These are phyloP conservation scores for Penstemon barbatus DNA, from an alignment of 257 asterid genomes.

Conservation along the genomic window DNA sequence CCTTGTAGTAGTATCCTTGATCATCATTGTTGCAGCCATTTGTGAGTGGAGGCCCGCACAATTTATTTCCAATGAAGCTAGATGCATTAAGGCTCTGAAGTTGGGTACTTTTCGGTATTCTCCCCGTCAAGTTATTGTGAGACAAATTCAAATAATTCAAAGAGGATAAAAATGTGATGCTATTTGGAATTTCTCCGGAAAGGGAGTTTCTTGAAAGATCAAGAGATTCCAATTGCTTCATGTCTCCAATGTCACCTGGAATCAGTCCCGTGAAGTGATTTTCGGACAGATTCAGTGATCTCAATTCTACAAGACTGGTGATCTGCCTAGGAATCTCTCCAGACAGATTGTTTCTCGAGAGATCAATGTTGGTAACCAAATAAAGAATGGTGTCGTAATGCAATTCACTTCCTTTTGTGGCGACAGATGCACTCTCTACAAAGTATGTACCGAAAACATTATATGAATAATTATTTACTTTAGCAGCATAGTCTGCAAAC, in stretches of 20 bases:
- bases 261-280: conserved; percentile 24
- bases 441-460: conserved; percentile 1
- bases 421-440: conserved; percentile 18
- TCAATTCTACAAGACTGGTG: conserved; percentile 22
- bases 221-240: conserved; percentile 13
- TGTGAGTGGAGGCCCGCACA: conserved; percentile 22
- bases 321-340: conserved; percentile 30
- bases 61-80: conserved; percentile 5
- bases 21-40: background rate
- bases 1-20: too few relatives aligned
- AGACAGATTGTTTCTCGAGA: conserved; percentile 28
- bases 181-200: conserved; percentile 25
- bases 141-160: conserved; percentile 10
- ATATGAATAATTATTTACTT: background rate
- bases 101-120: conserved; percentile 16
- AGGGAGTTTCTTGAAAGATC: conserved; percentile 27
- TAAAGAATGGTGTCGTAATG: conserved; percentile 11
- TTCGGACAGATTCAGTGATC: conserved; percentile 24
- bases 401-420: conserved; percentile 21
- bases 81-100: background rate
- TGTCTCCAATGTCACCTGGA: conserved; percentile 14
- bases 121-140: conserved; percentile 19
- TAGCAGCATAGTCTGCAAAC: background rate
- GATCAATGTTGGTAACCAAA: conserved; percentile 25
- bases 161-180: background rate